Base-by-base conservation (phyloP, 495 filamentous ascomycete species). In the Aspergillus conjunctus region DNA sequence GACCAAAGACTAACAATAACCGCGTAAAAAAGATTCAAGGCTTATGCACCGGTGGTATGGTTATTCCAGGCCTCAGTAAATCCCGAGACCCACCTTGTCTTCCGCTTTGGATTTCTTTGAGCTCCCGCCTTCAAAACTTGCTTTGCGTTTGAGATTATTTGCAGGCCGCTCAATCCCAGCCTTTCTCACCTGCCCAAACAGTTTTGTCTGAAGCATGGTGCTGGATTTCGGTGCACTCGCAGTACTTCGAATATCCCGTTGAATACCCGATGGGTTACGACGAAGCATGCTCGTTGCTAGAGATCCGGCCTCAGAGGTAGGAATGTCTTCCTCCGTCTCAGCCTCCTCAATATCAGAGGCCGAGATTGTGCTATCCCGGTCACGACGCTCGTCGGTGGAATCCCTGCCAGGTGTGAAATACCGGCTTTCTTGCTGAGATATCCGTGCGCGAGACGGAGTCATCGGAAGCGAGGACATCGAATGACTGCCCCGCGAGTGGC, bases 281-380 rank as follows among this genome's bases (percentile, higher is more conserved):
- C 80, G 76, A 54, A 85, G 77, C 77, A 85, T 81, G 61, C 71
- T 79, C 11, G 79, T 74, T 5, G 82, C 83, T 52, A 77, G 61
- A 52, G 79, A 77, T 53, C 73, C 80, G 17, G 82, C 81, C 44
- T 81, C 79, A 46, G 78, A 79, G 32, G 81, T 82, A 7, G 78
- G 74, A 6, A 86, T 71, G 1, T 84, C 83, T 60, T 86, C 81
- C 37, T 85, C 74, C 8, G 79, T 82, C 33, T 82, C 77, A 12
- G 77, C 80, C 50, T 85, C 83, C 46, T 89, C 88, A 21, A 84
- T 83, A 56, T 93, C 91, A 5, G 89, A 88, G 17, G 86, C 91
- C 0, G 92, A 96, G 51, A 97, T 93, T 7, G 92, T 97, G 76
- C 90, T 94, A 65, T 96, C 91, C 49, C 90, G 82, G 67, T 91